Evolutionary conservation across 768 basidiomycete species (phyloP), one percentile per base, ranked within the genome.

Genomic region (Tubosaeta sp.): DNA sequence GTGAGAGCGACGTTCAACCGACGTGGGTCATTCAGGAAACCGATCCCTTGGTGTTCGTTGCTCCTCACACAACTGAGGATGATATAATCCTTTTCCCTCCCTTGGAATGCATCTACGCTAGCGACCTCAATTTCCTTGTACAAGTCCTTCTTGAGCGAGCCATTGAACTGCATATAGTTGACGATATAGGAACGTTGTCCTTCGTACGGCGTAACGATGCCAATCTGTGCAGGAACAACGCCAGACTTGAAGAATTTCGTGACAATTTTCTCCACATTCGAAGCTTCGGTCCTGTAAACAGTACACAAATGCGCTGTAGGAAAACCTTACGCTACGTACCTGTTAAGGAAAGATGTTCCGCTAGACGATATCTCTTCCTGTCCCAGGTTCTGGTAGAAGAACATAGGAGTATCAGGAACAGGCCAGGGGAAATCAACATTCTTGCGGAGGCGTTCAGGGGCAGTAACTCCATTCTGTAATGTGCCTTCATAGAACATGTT

Each of bases 401-500:
- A 97, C 95, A 99, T 98, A 14, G 97, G 97, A 1, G 93, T 95
- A 62, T 95, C 93, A 14, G 90, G 88, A 37, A 90, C 83, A 6
- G 97, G 97, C 97, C 97, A 98, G 0, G 97, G 97, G 73, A 98
- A 99, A 69, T 98, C 97, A 38, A 98, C 95, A 59, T 97, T 95
- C 80, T 95, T 97, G 73, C 95, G 80, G 57, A 99, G 75, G 37
- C 97, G 83, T 69, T 99, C 97, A 5, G 97, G 97, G 14, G 97
- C 97, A 11, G 97, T 99, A 49, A 99, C 97, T 68, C 97, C 97
- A 67, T 99, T 99, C 72, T 99, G 97, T 26, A 99, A 72, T 0
- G 95, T 95, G 22, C 97, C 97, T 67, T 99, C 97, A 70, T 99
- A 99, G 76, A 99, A 98, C 97, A 99, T 99, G 72, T 99, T 99